phyloP scores from a whole-genome alignment of 2,329 filamentous ascomycete species.

The Apiospora hydei region DNA sequence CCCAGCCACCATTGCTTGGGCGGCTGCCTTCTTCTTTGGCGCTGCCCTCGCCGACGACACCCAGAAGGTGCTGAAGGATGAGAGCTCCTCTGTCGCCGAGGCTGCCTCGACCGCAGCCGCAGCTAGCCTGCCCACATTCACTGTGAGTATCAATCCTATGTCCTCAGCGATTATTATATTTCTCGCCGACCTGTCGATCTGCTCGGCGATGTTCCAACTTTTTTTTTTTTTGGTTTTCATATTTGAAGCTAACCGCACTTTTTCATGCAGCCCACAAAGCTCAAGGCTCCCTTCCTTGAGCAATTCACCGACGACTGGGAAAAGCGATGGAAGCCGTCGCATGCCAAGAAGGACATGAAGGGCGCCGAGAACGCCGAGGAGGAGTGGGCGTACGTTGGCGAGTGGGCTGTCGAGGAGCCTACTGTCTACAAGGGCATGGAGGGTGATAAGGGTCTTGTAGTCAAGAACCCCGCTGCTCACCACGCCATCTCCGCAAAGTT shows the following conservation, averaged over 20 bases:
- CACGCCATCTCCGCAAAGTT: slow-evolving; percentile 99
- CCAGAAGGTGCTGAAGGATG: slow-evolving; percentile 61
- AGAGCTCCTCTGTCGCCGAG: slow-evolving; percentile 50
- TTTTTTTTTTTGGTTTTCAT: not conserved
- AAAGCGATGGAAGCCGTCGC: slow-evolving; percentile 88
- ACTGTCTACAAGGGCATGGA: slow-evolving; percentile 88
- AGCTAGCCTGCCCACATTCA: slow-evolving; percentile 81
- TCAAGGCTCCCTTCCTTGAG: slow-evolving; percentile 96
- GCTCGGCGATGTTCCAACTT: not conserved
- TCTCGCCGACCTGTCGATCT: not conserved
- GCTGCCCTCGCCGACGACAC: slow-evolving; percentile 73
- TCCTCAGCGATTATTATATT: not conserved
- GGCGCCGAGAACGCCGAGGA: slow-evolving; percentile 81
- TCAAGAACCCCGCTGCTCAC: slow-evolving; percentile 98
- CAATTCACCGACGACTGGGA: slow-evolving; percentile 99
- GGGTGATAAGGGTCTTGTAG: slow-evolving; percentile 93
- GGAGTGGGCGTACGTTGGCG: slow-evolving; percentile 97
- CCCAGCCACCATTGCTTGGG: slow-evolving; percentile 76
- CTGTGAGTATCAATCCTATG: slow-evolving; percentile 64
- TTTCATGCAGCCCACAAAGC: slow-evolving; percentile 73
- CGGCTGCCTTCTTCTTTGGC: slow-evolving; percentile 76
- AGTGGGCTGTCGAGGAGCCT: slow-evolving; percentile 97
- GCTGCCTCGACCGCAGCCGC: slow-evolving; percentile 63
- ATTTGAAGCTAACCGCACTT: slow-evolving; percentile 19
- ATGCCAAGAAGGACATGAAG: slow-evolving; percentile 89